Evolutionary conservation across 169 alveolate genomes (phyloP), one percentile per base, ranked within the genome.

Genomic region (Plasmodium gaboni): DNA sequence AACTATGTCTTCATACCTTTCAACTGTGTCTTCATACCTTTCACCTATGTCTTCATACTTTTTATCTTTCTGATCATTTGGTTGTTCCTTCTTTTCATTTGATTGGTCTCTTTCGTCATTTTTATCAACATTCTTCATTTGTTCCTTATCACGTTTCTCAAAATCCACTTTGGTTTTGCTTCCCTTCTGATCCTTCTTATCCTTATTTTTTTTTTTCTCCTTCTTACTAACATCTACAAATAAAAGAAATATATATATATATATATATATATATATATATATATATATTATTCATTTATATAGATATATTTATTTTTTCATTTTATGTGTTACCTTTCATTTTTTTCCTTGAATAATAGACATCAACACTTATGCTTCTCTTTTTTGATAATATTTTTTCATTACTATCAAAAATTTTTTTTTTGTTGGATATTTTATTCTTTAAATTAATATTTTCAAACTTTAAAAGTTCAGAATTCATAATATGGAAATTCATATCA

Each of bases 321-420:
- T 38, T 9, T 8, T 6, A 0, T 24, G 22, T 26, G 10, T 67
- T 19, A 42, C 24, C 64, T 13, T 61, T 74, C 32, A 10, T 63
- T 10, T 51, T 32, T 15, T 28, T 74, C 38, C 6, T 44, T 2
- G 80, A 65, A 19, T 19, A 78, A 15, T 65, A 78, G 5, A 64
- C 89, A 22, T 78, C 89, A 1, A 78, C 69, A 65, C 89, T 78
- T 78, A 53, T 15, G 3, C 69, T 26, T 51, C 89, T 67, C 53
- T 59, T 55, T 63, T 50, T 64, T 0, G 22, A 48, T 22, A 22
- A 22, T 7, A 12, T 59, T 22, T 13, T 8, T 15, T 64, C 70
- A 22, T 42, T 5, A 42, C 26, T 10, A 15, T 24, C 1, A 42
- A 6, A 24, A 44, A 24, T 50, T 44, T 74, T 63, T 32, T 53